Evolutionary conservation across 352 stramenopile species (phyloP).

Genomic region (Phytophthora cajani): DNA sequence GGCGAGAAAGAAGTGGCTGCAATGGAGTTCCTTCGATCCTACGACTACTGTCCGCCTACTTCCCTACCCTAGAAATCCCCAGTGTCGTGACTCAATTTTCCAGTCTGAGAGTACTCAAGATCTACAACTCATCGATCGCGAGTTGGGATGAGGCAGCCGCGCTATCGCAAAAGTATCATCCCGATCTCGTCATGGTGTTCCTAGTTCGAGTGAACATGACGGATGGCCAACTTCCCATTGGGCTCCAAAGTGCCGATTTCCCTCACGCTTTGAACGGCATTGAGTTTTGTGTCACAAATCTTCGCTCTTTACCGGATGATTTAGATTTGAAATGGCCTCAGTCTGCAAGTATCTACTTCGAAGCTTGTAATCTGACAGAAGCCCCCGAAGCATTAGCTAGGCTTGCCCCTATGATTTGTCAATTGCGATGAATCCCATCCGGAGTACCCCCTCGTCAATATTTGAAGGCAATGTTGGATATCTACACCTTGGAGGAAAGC

Average conservation of each 20-base stretch:
- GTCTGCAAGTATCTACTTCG: constrained; percentile 27
- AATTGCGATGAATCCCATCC: constrained; percentile 26
- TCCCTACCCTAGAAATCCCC: constrained; percentile 37
- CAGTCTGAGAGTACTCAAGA: constrained; percentile 28
- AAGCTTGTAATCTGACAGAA: constrained; percentile 18
- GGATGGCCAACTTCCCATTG: constrained; percentile 18
- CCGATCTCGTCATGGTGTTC: constrained; percentile 24
- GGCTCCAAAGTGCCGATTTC: constrained; percentile 23
- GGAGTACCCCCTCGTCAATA: constrained; percentile 10
- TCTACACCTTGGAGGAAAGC: constrained; percentile 26
- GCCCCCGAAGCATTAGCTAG: constrained; percentile 19
- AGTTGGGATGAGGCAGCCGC: constrained; percentile 21
- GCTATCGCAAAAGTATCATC: constrained; percentile 21
- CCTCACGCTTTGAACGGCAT: constrained; percentile 33
- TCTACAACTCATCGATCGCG: constrained; percentile 35
- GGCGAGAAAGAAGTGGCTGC: constrained; percentile 9
- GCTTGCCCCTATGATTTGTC: constrained; percentile 29
- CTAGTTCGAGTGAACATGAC: constrained; percentile 32
- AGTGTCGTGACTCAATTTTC: constrained; percentile 20
- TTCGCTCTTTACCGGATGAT: constrained; percentile 41
- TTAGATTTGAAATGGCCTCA: constrained; percentile 48
- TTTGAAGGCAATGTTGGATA: constrained; percentile 22
- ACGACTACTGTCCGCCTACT: constrained; percentile 37
- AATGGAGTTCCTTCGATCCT: constrained; percentile 28
- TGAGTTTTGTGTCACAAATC: constrained; percentile 42